phyloP scores from a whole-genome alignment of 78 protist genomes.

The Dictyostelium intermedium region DNA sequence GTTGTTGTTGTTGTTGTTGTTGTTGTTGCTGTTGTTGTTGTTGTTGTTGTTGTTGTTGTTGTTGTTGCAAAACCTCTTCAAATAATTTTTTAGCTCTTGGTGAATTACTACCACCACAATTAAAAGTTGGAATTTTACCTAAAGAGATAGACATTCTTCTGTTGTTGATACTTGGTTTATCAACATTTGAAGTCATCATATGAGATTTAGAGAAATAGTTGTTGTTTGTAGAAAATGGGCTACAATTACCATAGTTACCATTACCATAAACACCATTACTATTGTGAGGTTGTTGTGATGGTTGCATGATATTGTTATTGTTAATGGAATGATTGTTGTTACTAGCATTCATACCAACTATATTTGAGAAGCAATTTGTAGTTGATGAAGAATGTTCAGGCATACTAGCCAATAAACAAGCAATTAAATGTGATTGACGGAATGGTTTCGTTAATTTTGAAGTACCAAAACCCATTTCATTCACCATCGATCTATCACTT shows the following conservation, averaged over 20 bases:
- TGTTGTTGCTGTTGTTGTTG: not conserved
- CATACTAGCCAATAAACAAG: constrained; percentile 33
- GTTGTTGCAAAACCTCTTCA: not conserved
- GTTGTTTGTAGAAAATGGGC: not conserved
- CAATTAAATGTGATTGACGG: constrained; percentile 49
- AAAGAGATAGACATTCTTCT: not conserved
- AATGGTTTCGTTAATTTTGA: constrained; percentile 55
- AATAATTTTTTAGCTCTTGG: not conserved
- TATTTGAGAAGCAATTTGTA: not conserved
- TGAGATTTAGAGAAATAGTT: not conserved
- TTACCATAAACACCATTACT: not conserved
- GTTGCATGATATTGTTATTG: not conserved
- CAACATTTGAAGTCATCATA: too few relatives aligned
- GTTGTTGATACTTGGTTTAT: not conserved
- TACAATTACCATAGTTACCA: not conserved
- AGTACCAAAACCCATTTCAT: constrained; percentile 45
- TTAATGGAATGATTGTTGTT: not conserved
- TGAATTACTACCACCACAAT: not conserved
- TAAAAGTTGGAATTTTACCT: not conserved
- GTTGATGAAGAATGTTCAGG: constrained; percentile 8
- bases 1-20: not conserved
- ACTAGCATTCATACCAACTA: not conserved
- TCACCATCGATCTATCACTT: constrained; percentile 29
- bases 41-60: not conserved
- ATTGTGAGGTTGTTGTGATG: not conserved